These are phyloP conservation scores for Rhynchosporium agropyri DNA, from an alignment of 2,329 filamentous ascomycete genomes.

Conservation along the genomic window DNA sequence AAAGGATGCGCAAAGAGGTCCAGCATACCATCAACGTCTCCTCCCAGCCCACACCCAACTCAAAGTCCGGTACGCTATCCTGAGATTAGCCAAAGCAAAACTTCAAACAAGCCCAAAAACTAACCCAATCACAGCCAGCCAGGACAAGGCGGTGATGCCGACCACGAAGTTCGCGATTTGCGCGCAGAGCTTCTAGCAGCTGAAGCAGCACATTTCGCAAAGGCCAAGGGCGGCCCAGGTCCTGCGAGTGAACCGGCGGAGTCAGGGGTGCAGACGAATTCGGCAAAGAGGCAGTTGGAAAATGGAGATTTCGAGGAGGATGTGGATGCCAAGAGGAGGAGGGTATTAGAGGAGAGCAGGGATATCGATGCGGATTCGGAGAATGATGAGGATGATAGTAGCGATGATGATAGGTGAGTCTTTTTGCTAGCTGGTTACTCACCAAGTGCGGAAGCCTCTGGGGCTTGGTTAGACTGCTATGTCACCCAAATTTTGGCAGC, in stretches of 20 bases:
- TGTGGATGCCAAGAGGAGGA: conserved; percentile 77
- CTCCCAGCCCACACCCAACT: conserved; percentile 91
- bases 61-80: conserved; percentile 69
- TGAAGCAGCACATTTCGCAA: conserved; percentile 84
- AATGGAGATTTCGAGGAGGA: conserved; percentile 53
- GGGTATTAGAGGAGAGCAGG: conserved; percentile 83
- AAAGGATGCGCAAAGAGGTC: conserved; percentile 91
- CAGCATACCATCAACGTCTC: conserved; percentile 94
- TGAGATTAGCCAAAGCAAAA: not conserved
- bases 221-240: conserved; percentile 68
- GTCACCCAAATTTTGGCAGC: too few species aligned
- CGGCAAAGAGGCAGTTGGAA: conserved; percentile 67
- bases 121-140: conserved; percentile 58
- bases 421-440: too few species aligned
- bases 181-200: conserved; percentile 87
- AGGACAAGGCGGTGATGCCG: conserved; percentile 86
- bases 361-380: conserved; percentile 84
- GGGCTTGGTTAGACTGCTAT: not conserved
- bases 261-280: conserved; percentile 56
- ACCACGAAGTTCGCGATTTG: conserved; percentile 73
- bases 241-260: conserved; percentile 47
- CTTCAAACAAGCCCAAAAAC: conserved; percentile 10
- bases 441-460: not conserved
- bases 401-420: conserved; percentile 59
- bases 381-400: conserved; percentile 55